phyloP scores from a whole-genome alignment of 495 filamentous ascomycete species.

The Halenospora varia region DNA sequence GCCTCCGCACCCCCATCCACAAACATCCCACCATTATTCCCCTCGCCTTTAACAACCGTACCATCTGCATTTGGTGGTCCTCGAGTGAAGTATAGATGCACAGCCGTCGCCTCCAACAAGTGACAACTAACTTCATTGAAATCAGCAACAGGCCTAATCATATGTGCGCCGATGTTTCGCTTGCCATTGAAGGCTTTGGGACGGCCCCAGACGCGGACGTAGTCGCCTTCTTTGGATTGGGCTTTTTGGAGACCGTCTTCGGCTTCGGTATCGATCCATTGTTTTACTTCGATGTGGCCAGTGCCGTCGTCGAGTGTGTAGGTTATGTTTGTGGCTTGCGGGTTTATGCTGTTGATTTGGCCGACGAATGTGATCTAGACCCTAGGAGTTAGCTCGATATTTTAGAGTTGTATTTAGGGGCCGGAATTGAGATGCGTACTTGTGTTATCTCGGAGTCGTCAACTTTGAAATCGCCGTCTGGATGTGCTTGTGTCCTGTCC shows the following conservation, averaged over 20 bases:
- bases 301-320: conserved; percentile 96
- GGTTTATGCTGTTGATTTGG: conserved; percentile 80
- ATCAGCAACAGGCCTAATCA: conserved; percentile 72
- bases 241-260: conserved; percentile 41
- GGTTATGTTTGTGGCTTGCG: conserved; percentile 85
- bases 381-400: conserved; percentile 34
- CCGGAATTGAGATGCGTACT: conserved; percentile 24
- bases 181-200: conserved; percentile 76
- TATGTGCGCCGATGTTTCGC: conserved; percentile 73
- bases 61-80: conserved; percentile 52
- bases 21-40: conserved; percentile 46
- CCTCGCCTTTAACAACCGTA: conserved; percentile 37
- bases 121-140: conserved; percentile 91
- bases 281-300: conserved; percentile 85
- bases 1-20: conserved; percentile 40
- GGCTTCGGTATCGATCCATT: conserved; percentile 71
- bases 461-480: conserved; percentile 71
- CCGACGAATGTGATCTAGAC: conserved; percentile 81
- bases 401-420: neutral
- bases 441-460: conserved; percentile 64
- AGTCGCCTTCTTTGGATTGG: conserved; percentile 55
- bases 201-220: conserved; percentile 77
- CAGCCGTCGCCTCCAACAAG: conserved; percentile 79
- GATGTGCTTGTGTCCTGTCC: conserved; percentile 54
- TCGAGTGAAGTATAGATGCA: conserved; percentile 83